A percentile compares a stretch with the other conserved stretches of the same genome.
Evolutionary conservation across 106 monocot species (phyloP).

Genomic region (Xerophyta viscosa): DNA sequence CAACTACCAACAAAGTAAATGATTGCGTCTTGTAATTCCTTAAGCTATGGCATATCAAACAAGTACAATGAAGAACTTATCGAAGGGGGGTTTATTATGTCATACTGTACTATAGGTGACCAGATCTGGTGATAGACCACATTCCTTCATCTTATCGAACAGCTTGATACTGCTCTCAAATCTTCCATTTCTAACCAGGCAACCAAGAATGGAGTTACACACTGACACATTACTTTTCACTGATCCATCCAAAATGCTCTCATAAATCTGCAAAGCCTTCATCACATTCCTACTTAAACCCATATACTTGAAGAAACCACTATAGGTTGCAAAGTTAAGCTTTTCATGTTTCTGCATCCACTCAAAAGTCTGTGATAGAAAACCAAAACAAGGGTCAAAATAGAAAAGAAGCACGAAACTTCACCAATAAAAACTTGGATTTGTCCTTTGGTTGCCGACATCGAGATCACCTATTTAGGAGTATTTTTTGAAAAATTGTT

Average conservation of each 20-base stretch:
- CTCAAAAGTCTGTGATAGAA: constrained; percentile 72
- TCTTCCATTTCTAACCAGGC: constrained; percentile 66
- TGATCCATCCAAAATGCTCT: constrained; percentile 48
- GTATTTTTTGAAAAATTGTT: too few relatives aligned
- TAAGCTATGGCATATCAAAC: too few relatives aligned
- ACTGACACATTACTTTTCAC: constrained; percentile 49
- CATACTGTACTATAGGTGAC: constrained; percentile 94
- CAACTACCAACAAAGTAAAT: too few relatives aligned
- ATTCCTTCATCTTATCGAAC: constrained; percentile 75
- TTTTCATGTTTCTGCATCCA: constrained; percentile 68
- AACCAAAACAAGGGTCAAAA: background rate
- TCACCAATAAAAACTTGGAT: too few relatives aligned
- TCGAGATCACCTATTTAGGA: too few relatives aligned
- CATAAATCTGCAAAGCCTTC: constrained; percentile 67
- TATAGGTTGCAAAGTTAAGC: constrained; percentile 69
- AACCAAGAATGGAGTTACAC: constrained; percentile 82
- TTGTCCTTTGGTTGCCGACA: too few relatives aligned
- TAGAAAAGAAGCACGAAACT: background rate
- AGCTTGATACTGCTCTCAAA: constrained; percentile 63
- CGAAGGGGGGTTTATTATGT: constrained; percentile 2
- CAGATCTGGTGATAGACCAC: constrained; percentile 68
- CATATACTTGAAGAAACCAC: constrained; percentile 86
- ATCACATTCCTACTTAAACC: constrained; percentile 57
- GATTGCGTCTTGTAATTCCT: too few relatives aligned
- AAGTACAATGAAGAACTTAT: background rate